Evolutionary conservation across 805 yeast genomes (phyloP), one percentile per base, ranked within the genome.

Genomic region (Trichomonascus vanleenenianus): DNA sequence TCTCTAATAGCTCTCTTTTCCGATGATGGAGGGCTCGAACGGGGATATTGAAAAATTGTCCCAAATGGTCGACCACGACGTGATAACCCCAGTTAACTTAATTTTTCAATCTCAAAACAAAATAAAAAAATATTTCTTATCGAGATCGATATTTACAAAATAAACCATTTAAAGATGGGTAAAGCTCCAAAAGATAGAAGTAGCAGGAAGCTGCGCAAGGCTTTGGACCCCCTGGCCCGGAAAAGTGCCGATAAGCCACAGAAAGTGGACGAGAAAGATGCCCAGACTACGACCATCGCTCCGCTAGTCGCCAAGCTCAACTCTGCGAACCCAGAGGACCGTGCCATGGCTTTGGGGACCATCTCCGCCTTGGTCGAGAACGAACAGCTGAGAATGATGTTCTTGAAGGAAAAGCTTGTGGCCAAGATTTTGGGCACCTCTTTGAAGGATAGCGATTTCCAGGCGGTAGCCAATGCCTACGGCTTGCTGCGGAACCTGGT

Each of bases 401-500:
- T 88, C 16, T 64, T 89, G 50, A 84, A 83, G 58, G 93, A 87
- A 55, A 81, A 76, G 51, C 66, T 89, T 39, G 71, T 89, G 9
- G 77, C 78, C 35, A 71, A 76, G 2, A 59, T 88, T 1, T 53
- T 87, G 64, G 79, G 80, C 18, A 79, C 80, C 48, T 70, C 81
- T 27, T 62, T 89, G 18, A 76, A 75, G 39, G 95, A 86, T 59
- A 59, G 72, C 16, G 73, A 81, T 52, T 81, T 79, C 46, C 96
- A 87, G 53, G 77, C 86, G 39, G 82, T 85, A 15, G 83, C 84
- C 16, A 94, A 84, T 56, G 72, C 91, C 1, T 81, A 78, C 55
- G 97, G 96, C 1, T 67, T 91, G 19, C 66, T 93, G 51, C 75
- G 96, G 60, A 87, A 84, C 58, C 59, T 91, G 46, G 81, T 83